Conservation (phyloP, 2,329 filamentous ascomycete genomes). For the Drechmeria coniospora region DNA sequence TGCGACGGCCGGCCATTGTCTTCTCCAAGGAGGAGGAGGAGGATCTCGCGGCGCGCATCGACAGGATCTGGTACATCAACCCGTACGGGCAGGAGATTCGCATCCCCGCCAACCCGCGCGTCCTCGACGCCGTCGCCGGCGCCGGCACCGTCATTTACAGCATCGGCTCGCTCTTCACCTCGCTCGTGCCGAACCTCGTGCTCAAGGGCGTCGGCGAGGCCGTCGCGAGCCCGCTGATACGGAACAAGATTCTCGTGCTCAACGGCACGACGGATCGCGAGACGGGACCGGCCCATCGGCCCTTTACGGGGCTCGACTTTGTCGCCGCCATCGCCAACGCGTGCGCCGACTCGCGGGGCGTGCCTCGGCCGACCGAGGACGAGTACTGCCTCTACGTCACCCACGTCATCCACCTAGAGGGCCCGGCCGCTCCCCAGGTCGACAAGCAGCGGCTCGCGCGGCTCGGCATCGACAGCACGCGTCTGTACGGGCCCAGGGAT, state of each 20-base stretch:
- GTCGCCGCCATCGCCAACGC: slow-evolving; percentile 65
- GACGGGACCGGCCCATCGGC: slow-evolving; percentile 51
- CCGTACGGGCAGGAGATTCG: slow-evolving; percentile 95
- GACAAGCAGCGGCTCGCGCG: slow-evolving; percentile 46
- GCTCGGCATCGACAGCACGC: slow-evolving; percentile 62
- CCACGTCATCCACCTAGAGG: slow-evolving; percentile 69
- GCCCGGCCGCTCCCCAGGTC: slow-evolving; percentile 51
- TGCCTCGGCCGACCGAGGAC: slow-evolving; percentile 18
- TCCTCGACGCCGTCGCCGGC: slow-evolving; percentile 49
- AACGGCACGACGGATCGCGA: slow-evolving; percentile 79
- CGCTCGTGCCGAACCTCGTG: slow-evolving; percentile 68
- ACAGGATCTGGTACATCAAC: slow-evolving; percentile 91
- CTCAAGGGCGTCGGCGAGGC: slow-evolving; percentile 57
- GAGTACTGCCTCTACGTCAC: slow-evolving; percentile 60
- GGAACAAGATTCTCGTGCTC: slow-evolving; percentile 66
- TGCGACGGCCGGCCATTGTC: slow-evolving; percentile 66
- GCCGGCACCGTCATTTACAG: slow-evolving; percentile 69
- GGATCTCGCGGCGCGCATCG: slow-evolving; percentile 63
- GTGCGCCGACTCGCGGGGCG: slow-evolving; percentile 49
- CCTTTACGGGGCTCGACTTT: slow-evolving; percentile 67
- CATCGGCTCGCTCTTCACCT: slow-evolving; percentile 89
- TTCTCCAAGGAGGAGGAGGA: slow-evolving; percentile 67
- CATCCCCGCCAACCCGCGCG: slow-evolving; percentile 67
- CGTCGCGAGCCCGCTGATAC: slow-evolving; percentile 24
- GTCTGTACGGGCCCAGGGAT: slow-evolving; percentile 55